phyloP scores from a whole-genome alignment of 768 basidiomycete species.

The Rhizopogon rudus region DNA sequence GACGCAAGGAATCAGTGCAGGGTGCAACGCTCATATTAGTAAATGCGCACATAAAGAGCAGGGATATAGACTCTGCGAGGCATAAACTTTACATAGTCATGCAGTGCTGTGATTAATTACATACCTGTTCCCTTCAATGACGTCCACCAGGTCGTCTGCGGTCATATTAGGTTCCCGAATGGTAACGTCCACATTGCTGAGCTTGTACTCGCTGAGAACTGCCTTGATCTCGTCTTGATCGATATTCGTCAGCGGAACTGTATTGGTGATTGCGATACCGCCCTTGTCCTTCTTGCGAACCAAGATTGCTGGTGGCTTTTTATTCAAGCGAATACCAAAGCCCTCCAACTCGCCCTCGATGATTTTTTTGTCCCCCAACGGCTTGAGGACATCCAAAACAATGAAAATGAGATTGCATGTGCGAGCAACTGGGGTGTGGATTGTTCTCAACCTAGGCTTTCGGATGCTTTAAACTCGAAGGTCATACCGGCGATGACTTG shows the following conservation, averaged over 20 bases:
- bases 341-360: constrained; percentile 94
- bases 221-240: constrained; percentile 97
- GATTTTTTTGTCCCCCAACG: constrained; percentile 90
- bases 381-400: constrained; percentile 96
- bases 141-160: constrained; percentile 94
- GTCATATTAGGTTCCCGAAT: constrained; percentile 92
- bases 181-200: constrained; percentile 85
- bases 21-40: background rate
- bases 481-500: constrained; percentile 72
- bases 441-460: constrained; percentile 1
- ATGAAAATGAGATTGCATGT: constrained; percentile 99
- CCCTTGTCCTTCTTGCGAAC: constrained; percentile 90
- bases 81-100: background rate
- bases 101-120: background rate
- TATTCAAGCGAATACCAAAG: constrained; percentile 97
- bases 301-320: constrained; percentile 82
- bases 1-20: background rate
- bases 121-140: constrained; percentile 91
- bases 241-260: constrained; percentile 92
- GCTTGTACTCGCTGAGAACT: constrained; percentile 86
- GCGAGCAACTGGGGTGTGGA: constrained; percentile 66
- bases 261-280: constrained; percentile 90
- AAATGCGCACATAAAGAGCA: constrained; percentile 69
- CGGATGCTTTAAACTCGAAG: constrained; percentile 5
- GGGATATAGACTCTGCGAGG: constrained; percentile 84